These are phyloP conservation scores for Prunus fruticosa DNA, from an alignment of 306 rosid species.

Conservation along the genomic window DNA sequence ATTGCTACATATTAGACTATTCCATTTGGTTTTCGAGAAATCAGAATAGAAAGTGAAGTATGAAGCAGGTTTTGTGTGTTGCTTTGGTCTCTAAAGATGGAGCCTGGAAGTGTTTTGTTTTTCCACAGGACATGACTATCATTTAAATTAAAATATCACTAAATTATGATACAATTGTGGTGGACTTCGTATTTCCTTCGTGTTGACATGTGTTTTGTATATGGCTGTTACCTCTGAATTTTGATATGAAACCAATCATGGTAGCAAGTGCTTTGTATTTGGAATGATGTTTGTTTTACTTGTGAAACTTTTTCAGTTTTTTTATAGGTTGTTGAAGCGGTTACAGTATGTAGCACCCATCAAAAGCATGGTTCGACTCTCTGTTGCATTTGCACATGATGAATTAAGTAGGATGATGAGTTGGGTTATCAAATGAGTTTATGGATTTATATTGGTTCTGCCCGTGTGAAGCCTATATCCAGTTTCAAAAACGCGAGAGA, in stretches of 20 bases:
- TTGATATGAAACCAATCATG: not conserved
- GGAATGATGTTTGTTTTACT: slow-evolving; percentile 10
- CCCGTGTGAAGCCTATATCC: no score
- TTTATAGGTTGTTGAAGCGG: slow-evolving; percentile 15
- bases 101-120: not conserved
- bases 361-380: not conserved
- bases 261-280: slow-evolving; percentile 9
- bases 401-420: not conserved
- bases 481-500: no score
- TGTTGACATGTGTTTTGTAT: not conserved
- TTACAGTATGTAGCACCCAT: slow-evolving; percentile 21
- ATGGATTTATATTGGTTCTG: no score
- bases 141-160: not conserved
- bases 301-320: slow-evolving; percentile 12
- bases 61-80: not conserved
- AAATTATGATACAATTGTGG: not conserved
- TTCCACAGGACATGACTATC: not conserved
- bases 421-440: slow-evolving; percentile 10
- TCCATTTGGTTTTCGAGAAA: slow-evolving; percentile 14
- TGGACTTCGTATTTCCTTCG: not conserved
- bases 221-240: not conserved
- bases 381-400: not conserved
- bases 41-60: not conserved
- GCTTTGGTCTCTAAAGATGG: not conserved
- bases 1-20: not conserved